These are phyloP conservation scores for Lepidium sativum DNA, from an alignment of 345 rosid species.

Conservation along the genomic window DNA sequence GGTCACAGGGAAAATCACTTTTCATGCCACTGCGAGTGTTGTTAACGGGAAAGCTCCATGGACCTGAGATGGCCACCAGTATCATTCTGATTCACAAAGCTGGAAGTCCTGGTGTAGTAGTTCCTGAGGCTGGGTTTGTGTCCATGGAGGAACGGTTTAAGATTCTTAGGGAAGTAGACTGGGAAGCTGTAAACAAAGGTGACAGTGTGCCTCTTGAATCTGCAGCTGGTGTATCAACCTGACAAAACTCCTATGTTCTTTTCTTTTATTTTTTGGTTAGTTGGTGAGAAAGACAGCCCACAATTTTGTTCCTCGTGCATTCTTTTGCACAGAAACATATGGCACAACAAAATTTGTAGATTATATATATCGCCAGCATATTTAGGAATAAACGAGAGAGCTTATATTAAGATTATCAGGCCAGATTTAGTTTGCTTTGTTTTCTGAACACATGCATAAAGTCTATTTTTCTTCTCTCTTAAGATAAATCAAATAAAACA, in stretches of 20 bases:
- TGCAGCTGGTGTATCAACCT: constrained; percentile 22
- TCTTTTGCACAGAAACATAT: neutral
- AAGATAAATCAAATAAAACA: neutral
- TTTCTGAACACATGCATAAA: neutral
- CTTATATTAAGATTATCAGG: constrained; percentile 5
- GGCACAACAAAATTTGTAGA: constrained; percentile 11
- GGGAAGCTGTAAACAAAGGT: constrained; percentile 47
- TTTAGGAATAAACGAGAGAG: constrained; percentile 8
- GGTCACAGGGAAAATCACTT: constrained; percentile 73
- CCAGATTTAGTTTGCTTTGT: constrained; percentile 10
- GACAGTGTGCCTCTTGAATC: constrained; percentile 43
- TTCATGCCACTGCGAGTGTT: constrained; percentile 83
- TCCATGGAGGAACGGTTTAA: constrained; percentile 57
- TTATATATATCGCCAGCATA: neutral
- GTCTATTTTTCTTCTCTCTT: neutral
- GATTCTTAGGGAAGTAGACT: constrained; percentile 50
- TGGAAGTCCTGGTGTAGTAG: constrained; percentile 45
- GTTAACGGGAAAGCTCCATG: constrained; percentile 85
- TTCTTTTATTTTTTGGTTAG: neutral
- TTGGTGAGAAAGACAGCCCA: constrained; percentile 3
- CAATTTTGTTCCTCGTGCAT: neutral
- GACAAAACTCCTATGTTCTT: neutral
- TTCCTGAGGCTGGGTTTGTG: constrained; percentile 49
- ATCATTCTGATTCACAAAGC: constrained; percentile 62
- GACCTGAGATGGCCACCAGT: constrained; percentile 80